Conservation (phyloP, 2,329 filamentous ascomycete species). For the Scleromitrula shiraiana region DNA sequence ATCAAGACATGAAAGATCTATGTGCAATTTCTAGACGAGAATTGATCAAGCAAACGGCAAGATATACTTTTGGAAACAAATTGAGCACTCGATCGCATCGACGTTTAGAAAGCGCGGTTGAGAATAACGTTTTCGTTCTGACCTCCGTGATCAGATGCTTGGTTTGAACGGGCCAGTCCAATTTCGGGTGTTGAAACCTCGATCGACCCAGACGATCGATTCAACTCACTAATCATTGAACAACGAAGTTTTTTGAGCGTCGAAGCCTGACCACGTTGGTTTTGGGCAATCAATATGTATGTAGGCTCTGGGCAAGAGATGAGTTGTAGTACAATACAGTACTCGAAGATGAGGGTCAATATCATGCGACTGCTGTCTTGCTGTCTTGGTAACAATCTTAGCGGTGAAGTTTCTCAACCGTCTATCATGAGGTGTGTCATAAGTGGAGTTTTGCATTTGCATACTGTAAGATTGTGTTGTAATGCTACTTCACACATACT, state of each 20-base stretch:
- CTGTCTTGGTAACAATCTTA: slow-evolving; percentile 10
- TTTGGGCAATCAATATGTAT: slow-evolving; percentile 3
- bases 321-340: slow-evolving; percentile 3
- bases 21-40: no score
- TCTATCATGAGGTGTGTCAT: slow-evolving; percentile 4
- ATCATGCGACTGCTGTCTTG: slow-evolving; percentile 3
- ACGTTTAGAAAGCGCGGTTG: background rate
- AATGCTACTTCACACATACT: background rate
- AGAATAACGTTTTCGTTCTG: no score
- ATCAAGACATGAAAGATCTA: no score
- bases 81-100: no score
- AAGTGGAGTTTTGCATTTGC: slow-evolving; percentile 8
- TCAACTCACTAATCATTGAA: background rate
- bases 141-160: background rate
- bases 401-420: slow-evolving; percentile 8
- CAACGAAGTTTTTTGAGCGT: background rate
- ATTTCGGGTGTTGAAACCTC: background rate
- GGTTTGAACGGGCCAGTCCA: background rate
- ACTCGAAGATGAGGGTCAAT: slow-evolving; percentile 1
- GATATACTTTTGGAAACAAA: no score
- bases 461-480: slow-evolving; percentile 10
- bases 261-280: slow-evolving; percentile 4
- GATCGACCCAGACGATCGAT: background rate
- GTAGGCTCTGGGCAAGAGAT: background rate
- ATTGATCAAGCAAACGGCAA: no score